These are phyloP conservation scores for Pseudopyrenochaeta lycopersici DNA, from an alignment of 2,329 filamentous ascomycete genomes.

Conservation along the genomic window DNA sequence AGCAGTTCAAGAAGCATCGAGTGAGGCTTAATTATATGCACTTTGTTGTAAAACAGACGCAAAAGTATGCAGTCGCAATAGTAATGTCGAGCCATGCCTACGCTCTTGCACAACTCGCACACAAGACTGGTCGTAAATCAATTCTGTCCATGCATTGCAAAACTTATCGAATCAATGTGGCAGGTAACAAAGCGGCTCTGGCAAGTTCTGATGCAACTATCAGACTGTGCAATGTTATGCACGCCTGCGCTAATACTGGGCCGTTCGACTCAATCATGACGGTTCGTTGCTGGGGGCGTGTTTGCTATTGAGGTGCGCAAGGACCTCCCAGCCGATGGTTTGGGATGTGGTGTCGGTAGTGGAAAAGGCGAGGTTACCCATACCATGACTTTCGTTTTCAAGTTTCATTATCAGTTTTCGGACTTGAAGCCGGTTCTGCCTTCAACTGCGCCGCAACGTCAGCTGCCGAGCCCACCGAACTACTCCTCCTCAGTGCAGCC, in stretches of 20 bases:
- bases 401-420: slow-evolving; percentile 18
- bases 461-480: slow-evolving; percentile 16
- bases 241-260: too few species aligned
- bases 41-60: too few species aligned
- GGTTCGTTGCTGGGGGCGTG: not conserved
- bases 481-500: slow-evolving; percentile 35
- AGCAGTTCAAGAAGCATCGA: too few species aligned
- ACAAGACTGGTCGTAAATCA: too few species aligned
- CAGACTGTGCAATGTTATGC: not conserved
- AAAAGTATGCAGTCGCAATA: too few species aligned
- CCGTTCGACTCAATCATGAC: too few species aligned
- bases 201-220: not conserved
- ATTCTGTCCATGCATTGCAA: not conserved
- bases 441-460: slow-evolving; percentile 18
- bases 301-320: not conserved
- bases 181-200: not conserved
- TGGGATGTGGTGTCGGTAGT: not conserved
- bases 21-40: too few species aligned
- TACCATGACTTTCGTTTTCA: slow-evolving; percentile 9
- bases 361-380: not conserved
- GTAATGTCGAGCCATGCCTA: too few species aligned
- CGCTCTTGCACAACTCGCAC: too few species aligned
- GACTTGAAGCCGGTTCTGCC: slow-evolving; percentile 20
- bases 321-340: not conserved
- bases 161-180: not conserved